phyloP scores from a whole-genome alignment of 768 basidiomycete genomes.

The Phylloporus sp. region DNA sequence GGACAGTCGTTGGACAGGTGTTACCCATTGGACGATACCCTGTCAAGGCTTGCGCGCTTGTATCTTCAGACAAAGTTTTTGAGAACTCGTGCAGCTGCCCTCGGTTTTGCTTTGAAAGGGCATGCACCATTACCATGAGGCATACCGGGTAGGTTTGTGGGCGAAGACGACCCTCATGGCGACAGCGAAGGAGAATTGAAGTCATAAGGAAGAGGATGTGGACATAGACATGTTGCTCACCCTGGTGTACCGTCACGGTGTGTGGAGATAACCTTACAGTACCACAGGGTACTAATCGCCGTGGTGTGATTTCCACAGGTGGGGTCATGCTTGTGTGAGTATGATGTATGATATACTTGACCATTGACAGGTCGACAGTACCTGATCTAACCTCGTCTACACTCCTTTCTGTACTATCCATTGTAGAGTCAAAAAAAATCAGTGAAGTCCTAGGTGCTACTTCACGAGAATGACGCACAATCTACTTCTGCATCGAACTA shows the following conservation, averaged over 20 bases:
- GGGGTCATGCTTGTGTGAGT: no score
- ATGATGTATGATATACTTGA: no score
- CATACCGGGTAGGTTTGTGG: conserved; percentile 32
- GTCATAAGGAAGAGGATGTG: conserved; percentile 55
- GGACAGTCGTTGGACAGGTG: conserved; percentile 72
- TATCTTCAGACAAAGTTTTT: conserved; percentile 77
- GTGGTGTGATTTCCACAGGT: not conserved
- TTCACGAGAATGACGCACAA: no score
- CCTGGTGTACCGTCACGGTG: conserved; percentile 71
- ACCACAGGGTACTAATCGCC: not conserved
- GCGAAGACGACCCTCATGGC: conserved; percentile 51
- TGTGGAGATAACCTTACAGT: conserved; percentile 33
- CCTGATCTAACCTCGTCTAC: no score
- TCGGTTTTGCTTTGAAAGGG: conserved; percentile 58
- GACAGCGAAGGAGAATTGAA: conserved; percentile 32
- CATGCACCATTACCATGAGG: conserved; percentile 1
- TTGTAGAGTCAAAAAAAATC: no score
- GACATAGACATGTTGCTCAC: conserved; percentile 81
- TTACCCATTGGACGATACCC: conserved; percentile 61
- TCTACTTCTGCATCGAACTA: no score
- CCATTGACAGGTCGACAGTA: no score
- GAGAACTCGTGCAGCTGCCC: conserved; percentile 68
- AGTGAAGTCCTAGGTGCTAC: no score
- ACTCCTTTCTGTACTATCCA: no score
- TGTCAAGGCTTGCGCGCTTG: conserved; percentile 64